Evolutionary conservation across 768 basidiomycete species (phyloP).

Genomic region (Mycena galopus): DNA sequence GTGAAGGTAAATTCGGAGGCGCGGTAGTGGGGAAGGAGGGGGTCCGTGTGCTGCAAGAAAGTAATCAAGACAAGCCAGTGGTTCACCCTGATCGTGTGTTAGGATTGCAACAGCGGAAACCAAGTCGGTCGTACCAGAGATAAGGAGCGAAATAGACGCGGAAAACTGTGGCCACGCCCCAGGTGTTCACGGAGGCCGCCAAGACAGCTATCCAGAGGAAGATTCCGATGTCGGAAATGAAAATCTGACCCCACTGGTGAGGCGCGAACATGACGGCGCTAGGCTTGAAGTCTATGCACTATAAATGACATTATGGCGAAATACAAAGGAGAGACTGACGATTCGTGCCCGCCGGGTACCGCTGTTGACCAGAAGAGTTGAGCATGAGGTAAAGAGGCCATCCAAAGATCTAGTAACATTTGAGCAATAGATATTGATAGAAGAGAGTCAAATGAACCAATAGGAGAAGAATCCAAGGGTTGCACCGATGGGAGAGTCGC

Average conservation of each 20-base stretch:
- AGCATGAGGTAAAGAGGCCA: constrained; percentile 87
- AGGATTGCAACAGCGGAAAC: neutral
- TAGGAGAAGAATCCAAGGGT: constrained; percentile 66
- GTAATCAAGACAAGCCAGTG: constrained; percentile 98
- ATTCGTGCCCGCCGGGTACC: constrained; percentile 84
- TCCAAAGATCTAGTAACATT: constrained; percentile 70
- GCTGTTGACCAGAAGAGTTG: constrained; percentile 89
- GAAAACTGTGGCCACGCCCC: constrained; percentile 80
- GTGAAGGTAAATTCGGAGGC: constrained; percentile 91
- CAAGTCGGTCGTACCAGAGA: constrained; percentile 69
- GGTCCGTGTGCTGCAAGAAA: constrained; percentile 98
- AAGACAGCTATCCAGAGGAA: constrained; percentile 77
- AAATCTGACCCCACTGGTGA: constrained; percentile 80
- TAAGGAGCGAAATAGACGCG: constrained; percentile 90
- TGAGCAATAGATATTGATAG: neutral
- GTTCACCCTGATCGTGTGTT: constrained; percentile 69
- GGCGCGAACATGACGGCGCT: constrained; percentile 85
- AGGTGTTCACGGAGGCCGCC: constrained; percentile 65
- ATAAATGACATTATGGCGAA: neutral
- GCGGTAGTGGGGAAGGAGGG: constrained; percentile 94
- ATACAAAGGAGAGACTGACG: constrained; percentile 63
- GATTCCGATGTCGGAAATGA: constrained; percentile 89
- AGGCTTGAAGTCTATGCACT: constrained; percentile 75
- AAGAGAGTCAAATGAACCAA: constrained; percentile 58
- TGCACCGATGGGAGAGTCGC: constrained; percentile 89